Percentiles rank a stretch among this genome's conserved stretches.
Evolutionary conservation across 768 basidiomycete species (phyloP).

Genomic region (Leucosporidium scottii): DNA sequence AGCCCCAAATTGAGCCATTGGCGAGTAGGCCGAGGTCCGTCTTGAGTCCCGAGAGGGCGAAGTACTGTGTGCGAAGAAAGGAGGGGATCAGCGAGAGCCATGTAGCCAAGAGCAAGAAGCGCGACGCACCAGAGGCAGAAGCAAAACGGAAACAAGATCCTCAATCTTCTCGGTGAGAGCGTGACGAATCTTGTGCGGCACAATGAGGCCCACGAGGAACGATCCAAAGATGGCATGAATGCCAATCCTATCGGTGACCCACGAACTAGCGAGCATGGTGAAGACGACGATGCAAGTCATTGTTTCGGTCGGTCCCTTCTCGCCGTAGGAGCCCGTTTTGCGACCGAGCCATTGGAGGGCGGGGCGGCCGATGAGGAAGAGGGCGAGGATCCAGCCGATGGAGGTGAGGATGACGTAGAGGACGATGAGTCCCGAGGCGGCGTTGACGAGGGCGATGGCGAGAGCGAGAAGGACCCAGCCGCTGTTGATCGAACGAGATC

Average conservation of each 20-base stretch:
- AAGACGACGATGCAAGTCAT: constrained; percentile 57
- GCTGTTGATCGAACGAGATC: not conserved
- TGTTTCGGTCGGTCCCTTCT: constrained; percentile 60
- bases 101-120: too few species aligned
- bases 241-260: constrained; percentile 83
- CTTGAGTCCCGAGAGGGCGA: constrained; percentile 76
- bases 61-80: constrained; percentile 50
- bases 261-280: constrained; percentile 63
- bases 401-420: constrained; percentile 68
- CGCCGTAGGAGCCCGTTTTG: constrained; percentile 64
- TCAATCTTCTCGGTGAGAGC: constrained; percentile 73
- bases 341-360: constrained; percentile 58
- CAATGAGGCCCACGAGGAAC: constrained; percentile 72
- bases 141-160: constrained; percentile 51
- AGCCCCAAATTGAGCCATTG: constrained; percentile 71
- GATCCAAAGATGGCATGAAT: constrained; percentile 62
- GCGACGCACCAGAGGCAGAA: constrained; percentile 32
- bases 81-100: not conserved
- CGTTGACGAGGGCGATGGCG: constrained; percentile 75
- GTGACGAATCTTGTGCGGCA: constrained; percentile 74
- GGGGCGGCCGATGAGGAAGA: constrained; percentile 28
- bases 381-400: constrained; percentile 46
- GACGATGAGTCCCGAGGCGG: constrained; percentile 63
- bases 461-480: constrained; percentile 84
- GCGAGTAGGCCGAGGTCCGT: constrained; percentile 74